Evolutionary conservation across 768 basidiomycete genomes (phyloP), one percentile per base, ranked within the genome.

Genomic region (Scleroderma citrinum): DNA sequence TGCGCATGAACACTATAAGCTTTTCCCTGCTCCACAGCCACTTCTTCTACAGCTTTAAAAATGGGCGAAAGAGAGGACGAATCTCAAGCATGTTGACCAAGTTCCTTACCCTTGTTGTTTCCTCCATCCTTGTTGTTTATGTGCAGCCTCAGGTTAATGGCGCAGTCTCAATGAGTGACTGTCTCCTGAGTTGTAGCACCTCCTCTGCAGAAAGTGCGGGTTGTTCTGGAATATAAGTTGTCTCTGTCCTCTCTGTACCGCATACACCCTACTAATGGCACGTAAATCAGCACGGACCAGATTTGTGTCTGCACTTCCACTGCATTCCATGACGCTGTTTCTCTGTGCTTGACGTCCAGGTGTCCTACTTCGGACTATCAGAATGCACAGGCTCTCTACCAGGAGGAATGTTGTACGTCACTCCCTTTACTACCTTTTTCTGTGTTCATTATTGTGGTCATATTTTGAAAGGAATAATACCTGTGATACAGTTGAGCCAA

Each of bases 231-330:
- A 35, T 35, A 12, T 35, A 35, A 35, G n/a, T 35, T 35, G n/a
- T 12, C 3, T 35, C n/a, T 35, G n/a, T 35, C 34, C 12, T 5
- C 5, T 13, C n/a, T n/a, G 13, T 32, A 32, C 31, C 13, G 31
- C 12, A 5, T 35, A 5, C 34, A 79, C 0, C n/a, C n/a, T 12
- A 29, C 26, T 29, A 29, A 29, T 29, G 26, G 26, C 8, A 8
- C 8, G 26, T 29, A 29, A 4, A 29, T 35, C 81, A 77, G 77
- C 57, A 55, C 17, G 79, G 80, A 11, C 60, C 66, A 17, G 67
- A 81, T 44, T 77, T 80, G 45, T 57, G 59, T 1, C 77, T 75
- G 1, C 62, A 82, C 54, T 44, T 73, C 5, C 69, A 68, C 43
- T 77, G 77, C 65, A 72, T 73, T 68, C 39, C 21, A 67, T 61